Percentiles rank a stretch among this genome's conserved stretches.
phyloP scores from a whole-genome alignment of 805 yeast species.

The Vanderwaltozyma tropicalis region DNA sequence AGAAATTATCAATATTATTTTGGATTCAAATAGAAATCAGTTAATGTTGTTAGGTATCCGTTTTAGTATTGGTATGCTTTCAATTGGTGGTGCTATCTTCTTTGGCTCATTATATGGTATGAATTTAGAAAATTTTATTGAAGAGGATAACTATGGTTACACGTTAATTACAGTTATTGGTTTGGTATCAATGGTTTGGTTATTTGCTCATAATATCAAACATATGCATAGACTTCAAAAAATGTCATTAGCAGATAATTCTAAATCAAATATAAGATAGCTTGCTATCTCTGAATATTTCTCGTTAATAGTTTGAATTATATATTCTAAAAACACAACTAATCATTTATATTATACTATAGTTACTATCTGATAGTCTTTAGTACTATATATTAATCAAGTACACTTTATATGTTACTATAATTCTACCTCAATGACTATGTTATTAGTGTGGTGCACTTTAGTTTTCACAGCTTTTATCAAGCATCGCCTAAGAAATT shows the following conservation, averaged over 20 bases:
- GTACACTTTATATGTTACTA: too few relatives aligned
- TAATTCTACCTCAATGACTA: too few relatives aligned
- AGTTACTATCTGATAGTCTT: too few relatives aligned
- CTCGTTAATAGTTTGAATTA: too few relatives aligned
- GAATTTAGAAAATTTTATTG: slow-evolving; percentile 89
- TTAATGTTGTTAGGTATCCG: slow-evolving; percentile 78
- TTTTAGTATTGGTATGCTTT: slow-evolving; percentile 72
- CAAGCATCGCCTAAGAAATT: too few relatives aligned
- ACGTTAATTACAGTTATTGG: slow-evolving; percentile 33
- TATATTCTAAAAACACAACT: too few relatives aligned
- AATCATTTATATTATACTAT: too few relatives aligned
- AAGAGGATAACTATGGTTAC: slow-evolving; percentile 69
- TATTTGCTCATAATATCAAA: slow-evolving; percentile 46
- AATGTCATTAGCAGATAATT: slow-evolving; percentile 37
- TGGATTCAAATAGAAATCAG: slow-evolving; percentile 90
- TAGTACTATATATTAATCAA: too few relatives aligned
- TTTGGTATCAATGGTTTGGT: slow-evolving; percentile 34
- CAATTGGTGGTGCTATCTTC: slow-evolving; percentile 72
- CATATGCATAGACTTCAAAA: slow-evolving; percentile 57
- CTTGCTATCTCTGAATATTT: too few relatives aligned
- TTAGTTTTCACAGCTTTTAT: too few relatives aligned
- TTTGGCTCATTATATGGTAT: slow-evolving; percentile 87
- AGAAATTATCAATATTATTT: slow-evolving; percentile 83
- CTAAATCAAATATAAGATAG: background rate
- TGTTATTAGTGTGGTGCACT: too few relatives aligned